Conservation (phyloP, 208 protist species). For the Trypanosoma vivax region DNA sequence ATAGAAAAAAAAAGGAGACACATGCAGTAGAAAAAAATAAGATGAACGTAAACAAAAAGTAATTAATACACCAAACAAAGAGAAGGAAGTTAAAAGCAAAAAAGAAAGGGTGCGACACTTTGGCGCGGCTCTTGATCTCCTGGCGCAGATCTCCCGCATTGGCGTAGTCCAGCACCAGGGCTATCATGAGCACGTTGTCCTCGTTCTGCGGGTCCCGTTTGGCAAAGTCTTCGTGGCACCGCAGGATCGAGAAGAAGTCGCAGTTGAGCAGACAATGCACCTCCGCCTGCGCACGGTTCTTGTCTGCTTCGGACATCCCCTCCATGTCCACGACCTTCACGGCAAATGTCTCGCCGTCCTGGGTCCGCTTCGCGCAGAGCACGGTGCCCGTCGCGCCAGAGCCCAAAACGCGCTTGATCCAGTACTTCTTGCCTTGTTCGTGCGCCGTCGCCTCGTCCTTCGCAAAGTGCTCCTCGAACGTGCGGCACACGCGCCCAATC, state of each 20-base stretch:
- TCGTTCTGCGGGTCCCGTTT: constrained; percentile 43
- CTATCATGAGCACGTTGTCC: constrained; percentile 55
- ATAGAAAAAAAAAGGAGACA: no score
- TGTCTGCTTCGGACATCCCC: constrained; percentile 71
- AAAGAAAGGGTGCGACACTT: constrained; percentile 28
- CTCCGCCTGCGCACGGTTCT: constrained; percentile 55
- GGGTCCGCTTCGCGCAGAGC: constrained; percentile 18
- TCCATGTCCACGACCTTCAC: constrained; percentile 71
- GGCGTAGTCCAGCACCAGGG: constrained; percentile 78
- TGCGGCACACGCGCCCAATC: constrained; percentile 32
- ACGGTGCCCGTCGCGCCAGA: constrained; percentile 24
- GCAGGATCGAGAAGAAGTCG: constrained; percentile 76
- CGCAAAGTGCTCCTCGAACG: constrained; percentile 52
- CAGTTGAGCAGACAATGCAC: constrained; percentile 67
- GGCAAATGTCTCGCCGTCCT: constrained; percentile 49
- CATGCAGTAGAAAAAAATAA: no score
- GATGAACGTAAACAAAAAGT: no score
- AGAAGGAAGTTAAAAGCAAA: no score
- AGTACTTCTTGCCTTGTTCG: constrained; percentile 59
- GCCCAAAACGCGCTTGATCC: constrained; percentile 69
- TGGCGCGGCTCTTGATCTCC: constrained; percentile 59
- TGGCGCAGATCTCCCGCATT: constrained; percentile 78
- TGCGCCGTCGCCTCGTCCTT: constrained; percentile 61
- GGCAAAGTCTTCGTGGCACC: constrained; percentile 67
- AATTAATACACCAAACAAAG: no score